Conservation (phyloP, 768 basidiomycete genomes). For the Collybia mongolica region DNA sequence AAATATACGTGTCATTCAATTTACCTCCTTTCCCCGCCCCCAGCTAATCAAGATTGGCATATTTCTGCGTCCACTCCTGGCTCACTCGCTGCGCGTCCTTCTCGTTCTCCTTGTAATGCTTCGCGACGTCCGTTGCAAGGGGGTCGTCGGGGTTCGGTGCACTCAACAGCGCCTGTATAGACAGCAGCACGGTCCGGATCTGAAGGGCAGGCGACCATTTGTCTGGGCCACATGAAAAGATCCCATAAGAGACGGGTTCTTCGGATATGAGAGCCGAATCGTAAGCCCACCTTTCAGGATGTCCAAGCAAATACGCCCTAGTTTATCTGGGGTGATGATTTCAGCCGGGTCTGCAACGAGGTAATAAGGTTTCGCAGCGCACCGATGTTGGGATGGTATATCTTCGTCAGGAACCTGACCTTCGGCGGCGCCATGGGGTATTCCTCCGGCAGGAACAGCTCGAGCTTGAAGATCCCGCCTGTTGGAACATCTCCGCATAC, state of each 20-base stretch:
- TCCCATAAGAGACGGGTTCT: background rate
- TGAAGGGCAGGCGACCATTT: constrained; percentile 99
- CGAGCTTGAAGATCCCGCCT: constrained; percentile 95
- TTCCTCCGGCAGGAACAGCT: constrained; percentile 97
- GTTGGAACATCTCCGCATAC: background rate
- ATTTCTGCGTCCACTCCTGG: constrained; percentile 93
- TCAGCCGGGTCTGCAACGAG: background rate
- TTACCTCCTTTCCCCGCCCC: background rate
- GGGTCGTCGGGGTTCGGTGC: constrained; percentile 98
- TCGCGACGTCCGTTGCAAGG: constrained; percentile 91
- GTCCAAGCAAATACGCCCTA: constrained; percentile 97
- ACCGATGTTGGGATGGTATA: constrained; percentile 99
- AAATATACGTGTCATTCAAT: background rate
- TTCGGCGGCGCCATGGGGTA: constrained; percentile 99
- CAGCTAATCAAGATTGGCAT: constrained; percentile 43
- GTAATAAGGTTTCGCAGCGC: constrained; percentile 25
- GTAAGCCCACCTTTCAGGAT: constrained; percentile 82
- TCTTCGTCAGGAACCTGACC: constrained; percentile 96
- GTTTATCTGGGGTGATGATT: constrained; percentile 67
- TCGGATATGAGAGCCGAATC: background rate
- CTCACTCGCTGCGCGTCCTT: constrained; percentile 89
- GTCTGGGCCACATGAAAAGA: constrained; percentile 48
- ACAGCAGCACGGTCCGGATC: constrained; percentile 95
- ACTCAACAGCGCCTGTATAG: constrained; percentile 93
- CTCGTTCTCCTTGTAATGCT: constrained; percentile 98